Percentiles rank a stretch among this genome's conserved stretches.
These are phyloP conservation scores for Fusarium circinatum DNA, from an alignment of 2,329 filamentous ascomycete genomes.

Conservation along the genomic window DNA sequence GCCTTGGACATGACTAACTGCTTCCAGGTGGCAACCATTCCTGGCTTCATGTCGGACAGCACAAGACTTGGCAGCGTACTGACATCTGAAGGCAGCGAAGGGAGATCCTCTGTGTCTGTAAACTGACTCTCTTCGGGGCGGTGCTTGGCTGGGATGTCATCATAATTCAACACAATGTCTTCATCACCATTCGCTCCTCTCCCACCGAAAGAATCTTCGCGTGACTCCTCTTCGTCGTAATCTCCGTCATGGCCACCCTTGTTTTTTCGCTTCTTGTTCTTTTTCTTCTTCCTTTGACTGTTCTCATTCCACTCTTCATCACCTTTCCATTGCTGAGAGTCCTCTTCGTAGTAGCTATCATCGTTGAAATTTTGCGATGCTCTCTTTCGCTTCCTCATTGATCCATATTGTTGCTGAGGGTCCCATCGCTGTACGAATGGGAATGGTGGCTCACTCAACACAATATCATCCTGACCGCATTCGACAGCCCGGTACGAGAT, in stretches of 20 bases:
- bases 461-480: constrained; percentile 76
- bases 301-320: constrained; percentile 50
- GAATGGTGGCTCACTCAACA: constrained; percentile 82
- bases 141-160: constrained; percentile 48
- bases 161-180: constrained; percentile 55
- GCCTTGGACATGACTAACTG: constrained; percentile 69
- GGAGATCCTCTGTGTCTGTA: constrained; percentile 68
- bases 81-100: constrained; percentile 68
- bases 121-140: constrained; percentile 55
- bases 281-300: constrained; percentile 49
- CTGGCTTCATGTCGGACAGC: constrained; percentile 59
- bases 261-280: constrained; percentile 53
- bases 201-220: neutral
- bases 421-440: constrained; percentile 94
- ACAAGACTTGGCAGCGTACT: constrained; percentile 62
- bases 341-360: constrained; percentile 45
- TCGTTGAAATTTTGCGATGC: constrained; percentile 49
- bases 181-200: constrained; percentile 27
- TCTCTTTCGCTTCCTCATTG: constrained; percentile 62
- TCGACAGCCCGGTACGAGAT: constrained; percentile 84
- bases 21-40: constrained; percentile 77
- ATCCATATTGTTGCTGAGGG: constrained; percentile 68
- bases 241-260: constrained; percentile 22
- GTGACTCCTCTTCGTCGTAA: constrained; percentile 16
- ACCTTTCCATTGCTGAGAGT: constrained; percentile 39